Percentiles rank a stretch among this genome's conserved stretches.
Conservation (phyloP, 2,329 filamentous ascomycete species). For the Ciborinia camelliae region DNA sequence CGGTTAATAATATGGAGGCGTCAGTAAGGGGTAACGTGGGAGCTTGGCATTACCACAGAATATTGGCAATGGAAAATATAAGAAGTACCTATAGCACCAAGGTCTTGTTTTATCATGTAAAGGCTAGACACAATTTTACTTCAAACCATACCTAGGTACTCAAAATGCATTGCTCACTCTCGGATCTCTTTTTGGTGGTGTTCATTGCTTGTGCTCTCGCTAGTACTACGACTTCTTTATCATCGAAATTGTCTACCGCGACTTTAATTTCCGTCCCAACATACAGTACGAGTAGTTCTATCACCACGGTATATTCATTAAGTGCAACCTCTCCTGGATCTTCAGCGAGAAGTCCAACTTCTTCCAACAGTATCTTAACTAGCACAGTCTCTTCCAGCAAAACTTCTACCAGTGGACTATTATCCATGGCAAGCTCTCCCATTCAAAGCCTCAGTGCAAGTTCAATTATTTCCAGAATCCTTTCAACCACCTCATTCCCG, state of each 20-base stretch:
- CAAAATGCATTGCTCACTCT: neutral
- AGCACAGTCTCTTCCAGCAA: neutral
- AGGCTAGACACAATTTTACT: neutral
- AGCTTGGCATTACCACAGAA: neutral
- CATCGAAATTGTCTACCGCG: neutral
- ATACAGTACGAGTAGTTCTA: neutral
- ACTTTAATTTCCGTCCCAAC: neutral
- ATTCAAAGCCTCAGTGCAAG: no score
- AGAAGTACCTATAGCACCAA: neutral
- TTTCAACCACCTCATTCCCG: neutral
- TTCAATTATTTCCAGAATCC: neutral
- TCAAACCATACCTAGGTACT: no score
- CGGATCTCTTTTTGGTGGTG: neutral
- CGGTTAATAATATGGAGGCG: no score
- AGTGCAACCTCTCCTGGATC: neutral
- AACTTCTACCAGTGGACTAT: neutral
- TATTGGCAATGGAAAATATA: neutral
- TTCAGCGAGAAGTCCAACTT: neutral
- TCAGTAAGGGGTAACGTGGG: no score
- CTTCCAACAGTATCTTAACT: neutral
- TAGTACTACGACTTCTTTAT: neutral
- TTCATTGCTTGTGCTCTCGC: neutral
- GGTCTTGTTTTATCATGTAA: neutral
- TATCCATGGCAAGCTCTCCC: neutral
- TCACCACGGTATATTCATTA: neutral